Conservation (phyloP, 1,284 basidiomycete species). For the Sanghuangporus baumii region DNA sequence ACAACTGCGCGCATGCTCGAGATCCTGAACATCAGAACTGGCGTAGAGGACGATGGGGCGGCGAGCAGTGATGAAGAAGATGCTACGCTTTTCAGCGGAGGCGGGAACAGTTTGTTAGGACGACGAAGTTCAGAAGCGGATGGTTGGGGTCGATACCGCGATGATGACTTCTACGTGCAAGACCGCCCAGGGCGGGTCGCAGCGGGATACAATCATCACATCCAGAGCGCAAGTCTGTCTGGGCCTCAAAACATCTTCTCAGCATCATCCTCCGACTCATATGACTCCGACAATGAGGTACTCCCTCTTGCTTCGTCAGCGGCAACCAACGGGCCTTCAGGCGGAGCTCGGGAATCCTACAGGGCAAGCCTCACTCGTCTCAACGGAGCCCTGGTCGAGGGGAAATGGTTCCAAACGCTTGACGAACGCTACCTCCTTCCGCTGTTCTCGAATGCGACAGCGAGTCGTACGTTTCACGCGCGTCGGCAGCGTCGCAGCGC, state of each 20-base stretch:
- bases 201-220: conserved; percentile 53
- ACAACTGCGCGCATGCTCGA: conserved; percentile 97
- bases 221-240: conserved; percentile 31
- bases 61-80: conserved; percentile 80
- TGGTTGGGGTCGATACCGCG: conserved; percentile 40
- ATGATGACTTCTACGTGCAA: conserved; percentile 50
- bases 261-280: conserved; percentile 62
- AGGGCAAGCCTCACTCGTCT: conserved; percentile 20
- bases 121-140: conserved; percentile 22
- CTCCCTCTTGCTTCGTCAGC: conserved; percentile 69
- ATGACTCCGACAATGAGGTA: conserved; percentile 72
- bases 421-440: conserved; percentile 95
- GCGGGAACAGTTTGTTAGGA: conserved; percentile 26
- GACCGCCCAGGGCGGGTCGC: conserved; percentile 23
- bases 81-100: conserved; percentile 19
- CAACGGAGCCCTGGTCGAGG: conserved; percentile 40
- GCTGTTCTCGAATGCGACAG: conserved; percentile 91
- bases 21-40: conserved; percentile 92
- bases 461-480: conserved; percentile 82
- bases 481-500: conserved; percentile 55
- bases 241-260: conserved; percentile 39
- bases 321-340: conserved; percentile 22
- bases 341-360: conserved; percentile 18
- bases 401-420: conserved; percentile 94
- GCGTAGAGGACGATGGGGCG: conserved; percentile 89